Evolutionary conservation across 768 basidiomycete species (phyloP).

Genomic region (Mycena belliarum): DNA sequence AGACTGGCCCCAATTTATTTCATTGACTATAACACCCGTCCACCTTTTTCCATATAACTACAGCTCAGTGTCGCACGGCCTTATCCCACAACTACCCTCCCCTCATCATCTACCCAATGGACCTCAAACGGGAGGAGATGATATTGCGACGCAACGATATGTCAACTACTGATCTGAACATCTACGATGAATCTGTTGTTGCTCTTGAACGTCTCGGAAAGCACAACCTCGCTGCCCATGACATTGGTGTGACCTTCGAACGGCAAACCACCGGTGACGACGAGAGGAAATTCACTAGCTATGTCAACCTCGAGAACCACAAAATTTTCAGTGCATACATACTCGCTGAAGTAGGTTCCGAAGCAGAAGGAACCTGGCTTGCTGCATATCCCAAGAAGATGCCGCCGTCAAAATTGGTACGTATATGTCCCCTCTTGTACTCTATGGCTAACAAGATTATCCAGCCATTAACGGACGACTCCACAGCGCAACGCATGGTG

Average conservation of each 20-base stretch:
- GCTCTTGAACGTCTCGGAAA: not conserved
- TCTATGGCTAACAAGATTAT: not conserved
- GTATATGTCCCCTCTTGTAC: not conserved
- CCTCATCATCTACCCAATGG: no score
- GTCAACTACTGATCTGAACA: no score
- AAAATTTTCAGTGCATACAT: not conserved
- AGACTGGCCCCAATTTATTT: no score
- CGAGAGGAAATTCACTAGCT: conserved; percentile 1
- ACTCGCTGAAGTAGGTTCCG: conserved; percentile 13
- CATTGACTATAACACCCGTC: no score
- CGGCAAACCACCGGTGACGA: not conserved
- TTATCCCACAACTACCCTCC: no score
- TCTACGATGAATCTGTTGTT: not conserved
- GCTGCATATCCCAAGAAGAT: conserved; percentile 3
- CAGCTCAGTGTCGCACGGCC: no score
- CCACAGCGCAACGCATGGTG: not conserved
- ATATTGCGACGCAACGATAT: no score
- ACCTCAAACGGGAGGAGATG: no score
- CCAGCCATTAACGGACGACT: conserved; percentile 8
- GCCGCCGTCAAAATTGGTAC: not conserved
- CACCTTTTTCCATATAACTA: no score
- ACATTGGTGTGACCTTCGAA: not conserved
- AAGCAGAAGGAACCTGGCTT: conserved; percentile 5
- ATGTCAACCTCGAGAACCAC: not conserved
- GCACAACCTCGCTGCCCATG: not conserved